Evolutionary conservation across 371 early-diverging fungal genomes (phyloP), one percentile per base, ranked within the genome.

Genomic region (Rhizopus delemar): DNA sequence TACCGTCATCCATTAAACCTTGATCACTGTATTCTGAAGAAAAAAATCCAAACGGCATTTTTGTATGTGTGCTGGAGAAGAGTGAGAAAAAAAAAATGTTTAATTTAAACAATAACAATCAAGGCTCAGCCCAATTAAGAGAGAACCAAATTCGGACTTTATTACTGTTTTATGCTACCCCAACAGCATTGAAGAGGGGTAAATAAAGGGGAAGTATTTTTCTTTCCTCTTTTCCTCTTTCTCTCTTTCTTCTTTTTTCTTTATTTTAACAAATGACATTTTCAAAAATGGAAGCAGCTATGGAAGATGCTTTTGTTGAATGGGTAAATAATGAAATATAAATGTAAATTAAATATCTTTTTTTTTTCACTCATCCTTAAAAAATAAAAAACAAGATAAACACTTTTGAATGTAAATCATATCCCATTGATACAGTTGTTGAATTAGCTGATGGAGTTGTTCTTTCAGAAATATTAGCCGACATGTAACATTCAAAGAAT

Each of bases 361-460:
- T 11, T 43, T 43, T 41, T 11, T 43, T 15, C n/a, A 5, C n/a
- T 39, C 39, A 39, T 39, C 12, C 12, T 39, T 35, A 50, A 51
- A 41, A 45, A 38, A 8, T 22, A 22, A 22, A 22, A 22, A 41
- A 5, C 9, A 41, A 89, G 92, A 83, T 91, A 60, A 90, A 89
- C 60, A 88, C 91, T 6, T 91, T 92, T 70, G 82, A 77, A 9
- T 68, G 72, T 62, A 78, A 91, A 53, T 82, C 87, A 22, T 73
- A 81, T 49, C 79, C 81, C 22, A 84, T 87, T 52, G 77, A 77
- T 56, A 77, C 77, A 49, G 77, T 90, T 29, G 78, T 81, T 39
- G 96, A 94, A 77, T 84, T 94, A 41, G 74, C 86, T 53, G 94
- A 94, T 70, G 92, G 93, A 39, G 81, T 85, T 53, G 77, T 91